These are phyloP conservation scores for Cryptococcus sp. DNA, from an alignment of 1,284 basidiomycete species.

Conservation along the genomic window DNA sequence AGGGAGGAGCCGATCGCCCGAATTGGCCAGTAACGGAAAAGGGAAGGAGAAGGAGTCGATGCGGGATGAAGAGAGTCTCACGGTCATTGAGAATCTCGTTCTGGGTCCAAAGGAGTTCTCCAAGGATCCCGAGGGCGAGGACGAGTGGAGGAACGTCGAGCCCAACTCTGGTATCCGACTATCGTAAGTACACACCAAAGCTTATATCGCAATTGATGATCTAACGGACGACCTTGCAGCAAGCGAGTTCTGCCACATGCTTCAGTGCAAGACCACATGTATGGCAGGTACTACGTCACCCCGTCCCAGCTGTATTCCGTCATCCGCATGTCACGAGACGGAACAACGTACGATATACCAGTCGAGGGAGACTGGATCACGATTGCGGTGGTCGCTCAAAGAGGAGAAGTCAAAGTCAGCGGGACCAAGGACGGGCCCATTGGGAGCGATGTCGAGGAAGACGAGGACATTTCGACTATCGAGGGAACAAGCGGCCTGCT, in stretches of 20 bases:
- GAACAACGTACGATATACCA: constrained; percentile 84
- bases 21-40: constrained; percentile 2
- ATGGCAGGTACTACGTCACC: constrained; percentile 80
- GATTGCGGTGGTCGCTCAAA: constrained; percentile 87
- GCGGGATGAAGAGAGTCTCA: constrained; percentile 63
- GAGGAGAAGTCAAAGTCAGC: constrained; percentile 62
- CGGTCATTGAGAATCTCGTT: constrained; percentile 70
- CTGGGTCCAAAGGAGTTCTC: constrained; percentile 70
- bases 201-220: neutral
- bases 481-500: neutral
- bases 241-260: constrained; percentile 73
- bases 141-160: constrained; percentile 70
- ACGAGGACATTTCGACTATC: constrained; percentile 3
- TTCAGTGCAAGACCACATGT: constrained; percentile 77
- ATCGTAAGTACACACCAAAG: constrained; percentile 59
- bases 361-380: constrained; percentile 88
- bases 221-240: constrained; percentile 52
- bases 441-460: constrained; percentile 25
- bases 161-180: constrained; percentile 85
- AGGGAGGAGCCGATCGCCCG: constrained; percentile 3
- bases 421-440: constrained; percentile 29
- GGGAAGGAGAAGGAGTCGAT: constrained; percentile 16
- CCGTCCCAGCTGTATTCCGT: constrained; percentile 86
- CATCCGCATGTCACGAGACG: constrained; percentile 71
- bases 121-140: constrained; percentile 45